Evolutionary conservation across 1,284 basidiomycete species (phyloP), one percentile per base, ranked within the genome.

Genomic region (Rhodotorula sp.): DNA sequence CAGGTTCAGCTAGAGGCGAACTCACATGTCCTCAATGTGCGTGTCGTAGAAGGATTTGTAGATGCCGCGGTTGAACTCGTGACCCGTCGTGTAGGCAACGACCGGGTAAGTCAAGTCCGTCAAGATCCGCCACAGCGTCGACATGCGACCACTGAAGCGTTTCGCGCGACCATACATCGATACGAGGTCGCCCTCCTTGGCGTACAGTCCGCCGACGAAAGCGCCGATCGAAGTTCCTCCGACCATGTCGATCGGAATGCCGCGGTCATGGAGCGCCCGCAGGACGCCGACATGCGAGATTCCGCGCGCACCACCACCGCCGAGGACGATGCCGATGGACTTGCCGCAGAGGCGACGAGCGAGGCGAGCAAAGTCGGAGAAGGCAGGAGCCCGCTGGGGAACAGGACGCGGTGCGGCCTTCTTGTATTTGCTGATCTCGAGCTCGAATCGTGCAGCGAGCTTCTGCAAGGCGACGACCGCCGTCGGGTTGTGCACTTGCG

Each of bases 81-180:
- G 93, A 76, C 93, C 96, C 39, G 97, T 99, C 0, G 96, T 99
- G 82, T 99, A 99, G 5, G 96, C 94, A 57, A 97, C 93, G 43
- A 97, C 88, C 0, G 96, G 97, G 81, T 97, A 99, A 12, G 96
- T 99, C 64, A 98, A 88, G 82, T 98, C 96, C 15, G 92, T 95
- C 64, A 97, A 83, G 66, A 98, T 89, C 62, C 96, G 86, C 93
- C 94, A 97, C 73, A 97, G 88, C 74, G 93, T 96, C 7, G 91
- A 88, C 93, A 98, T 95, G 68, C 87, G 85, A 3, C 91, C 90
- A 70, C 92, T 90, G 81, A 98, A 96, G 67, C 92, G 90, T 80
- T 93, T 96, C n/a, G 91, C 88, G 58, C 95, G 86, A 3, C 91
- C 94, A 12, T 91, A 85, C 65, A 88, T 91, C 48, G 91, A 92